Evolutionary conservation across 257 asterid genomes (phyloP).

Genomic region (Solanum pinnatisectum): DNA sequence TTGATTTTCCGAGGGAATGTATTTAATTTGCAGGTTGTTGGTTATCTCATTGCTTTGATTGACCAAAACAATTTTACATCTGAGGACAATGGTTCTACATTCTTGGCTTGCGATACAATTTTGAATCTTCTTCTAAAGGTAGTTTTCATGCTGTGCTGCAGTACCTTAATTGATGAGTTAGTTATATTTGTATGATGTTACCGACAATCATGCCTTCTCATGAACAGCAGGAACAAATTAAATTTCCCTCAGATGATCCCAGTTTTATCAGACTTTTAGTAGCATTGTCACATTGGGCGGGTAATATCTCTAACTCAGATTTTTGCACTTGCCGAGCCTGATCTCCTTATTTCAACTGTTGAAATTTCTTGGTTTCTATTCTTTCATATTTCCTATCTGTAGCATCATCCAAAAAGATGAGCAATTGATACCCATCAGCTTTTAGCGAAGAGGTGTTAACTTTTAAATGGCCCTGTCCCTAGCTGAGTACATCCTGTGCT

Average conservation of each 20-base stretch:
- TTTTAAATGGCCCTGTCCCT: constrained; percentile 27
- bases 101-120: constrained; percentile 78
- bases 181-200: background rate
- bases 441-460: background rate
- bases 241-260: constrained; percentile 22
- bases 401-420: background rate
- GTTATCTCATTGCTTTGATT: constrained; percentile 42
- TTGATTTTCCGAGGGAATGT: background rate
- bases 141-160: background rate
- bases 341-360: background rate
- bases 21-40: constrained; percentile 46
- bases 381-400: background rate
- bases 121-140: constrained; percentile 68
- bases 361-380: background rate
- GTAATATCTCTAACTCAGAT: constrained; percentile 19
- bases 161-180: background rate
- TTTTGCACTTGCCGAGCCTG: background rate
- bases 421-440: background rate
- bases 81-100: constrained; percentile 38
- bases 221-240: constrained; percentile 32
- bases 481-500: constrained; percentile 31
- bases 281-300: constrained; percentile 58
- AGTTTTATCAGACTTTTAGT: constrained; percentile 49
- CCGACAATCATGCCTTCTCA: constrained; percentile 2
- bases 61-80: constrained; percentile 18